These are phyloP conservation scores for Geotrichum fermentans DNA, from an alignment of 1,139 yeast genomes.

Conservation along the genomic window DNA sequence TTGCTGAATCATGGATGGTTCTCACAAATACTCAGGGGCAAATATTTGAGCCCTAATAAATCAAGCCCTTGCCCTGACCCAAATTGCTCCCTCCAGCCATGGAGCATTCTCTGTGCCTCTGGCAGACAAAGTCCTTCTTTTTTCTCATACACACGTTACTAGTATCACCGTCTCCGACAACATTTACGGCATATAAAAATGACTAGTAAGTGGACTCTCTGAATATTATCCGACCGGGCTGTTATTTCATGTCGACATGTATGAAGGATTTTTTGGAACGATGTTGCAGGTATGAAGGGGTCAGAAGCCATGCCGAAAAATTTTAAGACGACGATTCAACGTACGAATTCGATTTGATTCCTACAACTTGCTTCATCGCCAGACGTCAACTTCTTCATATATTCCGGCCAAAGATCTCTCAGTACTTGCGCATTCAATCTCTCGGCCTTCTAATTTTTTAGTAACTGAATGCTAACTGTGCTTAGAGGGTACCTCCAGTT, in stretches of 20 bases:
- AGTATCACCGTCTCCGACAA: constrained; percentile 13
- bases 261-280: too few species aligned
- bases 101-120: too few species aligned
- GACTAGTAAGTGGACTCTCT: constrained; percentile 21
- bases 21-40: neutral
- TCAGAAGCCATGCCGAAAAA: too few species aligned
- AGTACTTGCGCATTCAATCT: too few species aligned
- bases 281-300: too few species aligned
- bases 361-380: too few species aligned
- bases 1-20: too few species aligned
- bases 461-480: neutral
- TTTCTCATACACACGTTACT: constrained; percentile 11
- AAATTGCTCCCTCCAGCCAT: neutral
- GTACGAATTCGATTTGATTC: too few species aligned
- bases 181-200: constrained; percentile 20
- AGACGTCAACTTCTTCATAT: too few species aligned
- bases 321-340: too few species aligned
- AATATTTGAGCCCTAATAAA: constrained; percentile 3
- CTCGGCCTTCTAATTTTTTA: too few species aligned
- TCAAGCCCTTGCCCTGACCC: constrained; percentile 6
- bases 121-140: constrained; percentile 11
- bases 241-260: neutral
- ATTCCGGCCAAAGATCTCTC: too few species aligned
- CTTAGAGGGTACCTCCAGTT: constrained; percentile 98
- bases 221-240: neutral